Conservation (phyloP, 1,284 basidiomycete species). For the Malassezia obtusa region DNA sequence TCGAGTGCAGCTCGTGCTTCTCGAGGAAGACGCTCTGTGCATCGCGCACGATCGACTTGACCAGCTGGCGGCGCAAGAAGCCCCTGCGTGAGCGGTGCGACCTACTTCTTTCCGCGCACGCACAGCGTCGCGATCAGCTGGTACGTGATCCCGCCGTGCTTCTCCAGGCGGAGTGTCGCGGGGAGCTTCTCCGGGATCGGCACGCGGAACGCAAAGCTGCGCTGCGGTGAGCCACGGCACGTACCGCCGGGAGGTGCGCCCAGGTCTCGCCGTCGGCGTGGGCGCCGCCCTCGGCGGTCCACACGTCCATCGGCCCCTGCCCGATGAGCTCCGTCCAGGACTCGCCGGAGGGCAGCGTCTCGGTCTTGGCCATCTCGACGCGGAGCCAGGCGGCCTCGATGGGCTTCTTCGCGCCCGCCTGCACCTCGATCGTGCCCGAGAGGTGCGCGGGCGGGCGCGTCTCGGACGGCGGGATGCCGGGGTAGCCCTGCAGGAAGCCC, state of each 20-base stretch:
- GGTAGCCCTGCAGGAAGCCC: conserved; percentile 41
- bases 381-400: conserved; percentile 42
- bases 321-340: conserved; percentile 46
- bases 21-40: conserved; percentile 35
- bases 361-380: conserved; percentile 44
- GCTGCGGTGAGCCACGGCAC: not conserved
- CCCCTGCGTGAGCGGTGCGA: conserved; percentile 26
- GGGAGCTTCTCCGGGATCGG: conserved; percentile 40
- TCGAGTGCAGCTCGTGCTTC: conserved; percentile 46
- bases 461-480: conserved; percentile 34
- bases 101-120: conserved; percentile 29
- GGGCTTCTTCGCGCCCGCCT: conserved; percentile 29
- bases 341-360: conserved; percentile 38
- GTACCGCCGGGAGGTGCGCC: conserved; percentile 21
- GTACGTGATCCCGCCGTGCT: conserved; percentile 37
- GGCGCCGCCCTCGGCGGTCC: conserved; percentile 22
- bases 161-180: conserved; percentile 37
- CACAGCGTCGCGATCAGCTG: conserved; percentile 42
- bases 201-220: conserved; percentile 29
- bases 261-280: conserved; percentile 27
- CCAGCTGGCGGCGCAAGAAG: conserved; percentile 21
- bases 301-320: conserved; percentile 39
- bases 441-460: conserved; percentile 36
- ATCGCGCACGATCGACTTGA: conserved; percentile 17
- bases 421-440: conserved; percentile 36